Conservation (phyloP, 176 grass and related monocot species). For the Eleusine indica region DNA sequence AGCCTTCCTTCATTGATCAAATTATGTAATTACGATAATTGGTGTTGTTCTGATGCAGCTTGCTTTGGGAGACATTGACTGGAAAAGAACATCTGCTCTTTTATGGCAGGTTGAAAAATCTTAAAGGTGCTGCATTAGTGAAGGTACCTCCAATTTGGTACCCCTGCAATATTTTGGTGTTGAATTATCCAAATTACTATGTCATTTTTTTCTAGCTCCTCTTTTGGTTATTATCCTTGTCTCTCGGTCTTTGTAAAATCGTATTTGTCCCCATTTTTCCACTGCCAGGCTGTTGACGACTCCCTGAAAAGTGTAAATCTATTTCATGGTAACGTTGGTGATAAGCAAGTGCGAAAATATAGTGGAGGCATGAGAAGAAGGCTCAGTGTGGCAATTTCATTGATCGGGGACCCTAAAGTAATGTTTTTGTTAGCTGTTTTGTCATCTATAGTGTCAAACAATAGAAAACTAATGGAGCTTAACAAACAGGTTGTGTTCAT, state of each 20-base stretch:
- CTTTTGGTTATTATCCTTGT: constrained; percentile 1
- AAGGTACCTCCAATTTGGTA: constrained; percentile 50
- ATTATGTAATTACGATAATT: constrained; percentile 20
- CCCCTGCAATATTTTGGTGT: constrained; percentile 21
- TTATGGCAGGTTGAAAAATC: constrained; percentile 86
- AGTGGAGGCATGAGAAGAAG: constrained; percentile 90
- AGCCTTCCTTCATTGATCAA: neutral
- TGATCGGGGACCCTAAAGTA: constrained; percentile 81
- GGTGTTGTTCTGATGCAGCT: constrained; percentile 55
- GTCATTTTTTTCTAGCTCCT: constrained; percentile 2
- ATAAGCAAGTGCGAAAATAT: constrained; percentile 74
- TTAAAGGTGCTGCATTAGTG: constrained; percentile 54
- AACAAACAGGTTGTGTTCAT: constrained; percentile 76
- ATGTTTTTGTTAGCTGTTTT: constrained; percentile 24
- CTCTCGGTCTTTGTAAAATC: constrained; percentile 17
- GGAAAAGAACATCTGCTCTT: constrained; percentile 85
- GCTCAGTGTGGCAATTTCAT: constrained; percentile 76
- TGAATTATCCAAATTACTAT: neutral
- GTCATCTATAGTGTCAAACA: neutral
- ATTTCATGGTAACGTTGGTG: constrained; percentile 52
- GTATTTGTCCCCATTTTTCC: constrained; percentile 12
- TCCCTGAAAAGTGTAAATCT: constrained; percentile 77
- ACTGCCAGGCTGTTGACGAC: constrained; percentile 68
- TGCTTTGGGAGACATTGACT: constrained; percentile 96
- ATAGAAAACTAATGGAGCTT: constrained; percentile 24